phyloP scores from a whole-genome alignment of 1,284 basidiomycete genomes.

The Leccinum pallidistipes region DNA sequence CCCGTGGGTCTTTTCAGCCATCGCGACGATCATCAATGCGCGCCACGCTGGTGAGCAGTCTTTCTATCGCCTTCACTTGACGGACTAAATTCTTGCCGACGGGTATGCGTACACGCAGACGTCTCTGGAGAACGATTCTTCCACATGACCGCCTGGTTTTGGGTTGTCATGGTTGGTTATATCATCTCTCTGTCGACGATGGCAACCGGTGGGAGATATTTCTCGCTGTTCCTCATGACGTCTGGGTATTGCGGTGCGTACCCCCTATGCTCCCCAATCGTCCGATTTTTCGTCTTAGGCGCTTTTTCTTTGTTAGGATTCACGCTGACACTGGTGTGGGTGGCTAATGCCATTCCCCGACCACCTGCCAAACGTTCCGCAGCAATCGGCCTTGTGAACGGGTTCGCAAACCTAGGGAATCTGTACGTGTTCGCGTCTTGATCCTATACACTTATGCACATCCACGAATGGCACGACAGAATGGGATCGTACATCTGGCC shows the following conservation, averaged over 20 bases:
- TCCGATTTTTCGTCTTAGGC: background rate
- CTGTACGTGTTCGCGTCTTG: constrained; percentile 34
- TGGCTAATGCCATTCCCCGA: constrained; percentile 59
- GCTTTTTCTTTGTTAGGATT: constrained; percentile 41
- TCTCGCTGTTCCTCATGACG: constrained; percentile 68
- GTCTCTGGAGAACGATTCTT: constrained; percentile 3
- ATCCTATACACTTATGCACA: background rate
- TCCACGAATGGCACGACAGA: constrained; percentile 22
- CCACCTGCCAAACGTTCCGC: constrained; percentile 61
- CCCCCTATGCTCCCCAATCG: background rate
- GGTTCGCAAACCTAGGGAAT: constrained; percentile 34
- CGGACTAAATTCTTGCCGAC: background rate
- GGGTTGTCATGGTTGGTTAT: constrained; percentile 60
- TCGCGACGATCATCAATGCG: constrained; percentile 57
- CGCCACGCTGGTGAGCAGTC: constrained; percentile 59
- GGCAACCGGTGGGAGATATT: constrained; percentile 55
- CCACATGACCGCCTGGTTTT: constrained; percentile 40
- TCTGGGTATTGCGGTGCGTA: constrained; percentile 52
- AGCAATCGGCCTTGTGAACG: constrained; percentile 41
- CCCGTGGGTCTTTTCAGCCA: constrained; percentile 61
- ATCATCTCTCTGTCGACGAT: constrained; percentile 62
- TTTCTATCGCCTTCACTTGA: background rate
- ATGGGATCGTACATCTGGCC: constrained; percentile 57
- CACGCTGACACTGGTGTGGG: constrained; percentile 63
- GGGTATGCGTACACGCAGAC: background rate